A percentile compares a stretch with the other conserved stretches of the same genome.
phyloP scores from a whole-genome alignment of 345 rosid species.

The Kandelia obovata region DNA sequence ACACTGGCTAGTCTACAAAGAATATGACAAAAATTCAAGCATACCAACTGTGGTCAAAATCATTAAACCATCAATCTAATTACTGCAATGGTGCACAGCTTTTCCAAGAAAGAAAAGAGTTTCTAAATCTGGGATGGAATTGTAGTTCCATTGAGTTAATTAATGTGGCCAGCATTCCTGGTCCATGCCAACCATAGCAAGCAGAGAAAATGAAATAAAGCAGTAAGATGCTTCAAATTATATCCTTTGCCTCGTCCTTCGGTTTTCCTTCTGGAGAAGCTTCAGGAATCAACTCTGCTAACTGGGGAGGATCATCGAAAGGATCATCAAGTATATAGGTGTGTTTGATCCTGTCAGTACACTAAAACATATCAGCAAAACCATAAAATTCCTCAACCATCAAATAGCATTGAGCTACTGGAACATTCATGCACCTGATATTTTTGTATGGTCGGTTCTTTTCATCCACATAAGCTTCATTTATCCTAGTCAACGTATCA shows the following conservation, averaged over 20 bases:
- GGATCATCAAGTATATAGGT: conserved; percentile 81
- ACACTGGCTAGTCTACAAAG: too few species aligned
- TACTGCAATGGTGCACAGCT: too few species aligned
- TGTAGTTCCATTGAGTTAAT: background rate
- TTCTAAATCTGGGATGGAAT: background rate
- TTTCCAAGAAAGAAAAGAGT: background rate
- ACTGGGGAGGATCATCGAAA: conserved; percentile 77
- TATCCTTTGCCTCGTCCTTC: conserved; percentile 62
- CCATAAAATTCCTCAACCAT: background rate
- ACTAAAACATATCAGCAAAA: background rate
- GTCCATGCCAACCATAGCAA: background rate
- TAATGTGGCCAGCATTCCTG: background rate
- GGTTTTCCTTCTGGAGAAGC: conserved; percentile 96
- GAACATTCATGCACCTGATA: conserved; percentile 46
- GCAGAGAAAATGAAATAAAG: background rate
- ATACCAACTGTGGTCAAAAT: too few species aligned
- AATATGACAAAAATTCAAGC: too few species aligned
- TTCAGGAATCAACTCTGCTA: conserved; percentile 71
- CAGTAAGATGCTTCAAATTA: background rate
- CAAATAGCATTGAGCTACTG: background rate
- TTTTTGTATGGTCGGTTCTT: conserved; percentile 74
- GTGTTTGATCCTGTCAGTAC: conserved; percentile 65
- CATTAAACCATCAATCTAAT: too few species aligned
- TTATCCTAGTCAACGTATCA: conserved; percentile 77
- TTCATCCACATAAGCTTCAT: conserved; percentile 86